Conservation (phyloP, 345 rosid genomes). For the Lepidium africanum region DNA sequence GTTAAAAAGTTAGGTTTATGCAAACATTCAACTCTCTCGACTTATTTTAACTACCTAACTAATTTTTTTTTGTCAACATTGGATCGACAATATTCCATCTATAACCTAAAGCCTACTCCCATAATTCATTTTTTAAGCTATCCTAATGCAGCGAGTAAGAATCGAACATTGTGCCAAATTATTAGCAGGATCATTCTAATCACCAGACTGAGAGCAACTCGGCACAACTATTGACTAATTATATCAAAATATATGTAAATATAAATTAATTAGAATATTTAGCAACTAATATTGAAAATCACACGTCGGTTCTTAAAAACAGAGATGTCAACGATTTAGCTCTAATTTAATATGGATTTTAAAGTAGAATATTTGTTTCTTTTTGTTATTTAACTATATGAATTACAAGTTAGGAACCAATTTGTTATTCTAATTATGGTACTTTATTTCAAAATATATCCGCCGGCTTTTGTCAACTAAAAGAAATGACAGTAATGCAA, state of each 20-base stretch:
- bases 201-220: too few species aligned
- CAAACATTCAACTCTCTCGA: background rate
- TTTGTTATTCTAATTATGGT: slow-evolving; percentile 5
- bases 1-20: background rate
- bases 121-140: too few species aligned
- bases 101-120: too few species aligned
- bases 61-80: too few species aligned
- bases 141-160: too few species aligned
- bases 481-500: slow-evolving; percentile 7
- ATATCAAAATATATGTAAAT: background rate
- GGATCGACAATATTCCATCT: too few species aligned
- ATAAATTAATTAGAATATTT: background rate
- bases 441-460: background rate
- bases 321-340: background rate
- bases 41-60: background rate
- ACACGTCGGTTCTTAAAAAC: background rate
- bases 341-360: background rate
- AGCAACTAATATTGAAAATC: background rate
- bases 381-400: background rate
- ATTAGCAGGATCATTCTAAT: too few species aligned
- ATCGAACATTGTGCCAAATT: too few species aligned
- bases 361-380: background rate
- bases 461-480: background rate
- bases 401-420: background rate
- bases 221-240: background rate